Conservation (phyloP, 768 basidiomycete genomes). For the Pleurotus tuber-regium region DNA sequence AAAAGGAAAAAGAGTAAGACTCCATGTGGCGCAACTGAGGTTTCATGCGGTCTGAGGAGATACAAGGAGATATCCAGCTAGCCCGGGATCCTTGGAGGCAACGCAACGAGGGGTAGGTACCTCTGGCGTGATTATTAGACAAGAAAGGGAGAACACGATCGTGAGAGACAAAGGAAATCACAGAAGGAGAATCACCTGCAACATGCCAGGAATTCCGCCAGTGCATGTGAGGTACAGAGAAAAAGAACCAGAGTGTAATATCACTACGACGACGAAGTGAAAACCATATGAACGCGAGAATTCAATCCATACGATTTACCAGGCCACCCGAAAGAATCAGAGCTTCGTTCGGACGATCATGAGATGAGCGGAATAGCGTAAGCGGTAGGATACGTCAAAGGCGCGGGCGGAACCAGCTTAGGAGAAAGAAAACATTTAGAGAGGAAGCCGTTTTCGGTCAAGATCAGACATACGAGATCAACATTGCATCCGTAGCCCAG, state of each 20-base stretch:
- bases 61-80: conserved; percentile 5
- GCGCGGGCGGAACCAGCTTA: too few species aligned
- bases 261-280: conserved; percentile 2
- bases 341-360: neutral
- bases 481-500: too few species aligned
- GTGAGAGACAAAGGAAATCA: conserved; percentile 2
- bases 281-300: neutral
- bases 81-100: neutral
- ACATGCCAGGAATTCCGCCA: too few species aligned
- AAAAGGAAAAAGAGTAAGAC: neutral
- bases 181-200: neutral
- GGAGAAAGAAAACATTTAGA: too few species aligned
- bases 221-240: neutral
- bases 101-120: neutral
- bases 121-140: neutral
- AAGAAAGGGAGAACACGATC: neutral
- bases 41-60: conserved; percentile 2
- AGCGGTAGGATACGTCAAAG: neutral
- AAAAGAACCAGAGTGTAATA: neutral
- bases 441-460: too few species aligned
- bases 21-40: neutral
- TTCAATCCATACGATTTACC: neutral
- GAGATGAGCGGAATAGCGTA: neutral
- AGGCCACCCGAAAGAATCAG: neutral
- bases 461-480: too few species aligned